Conservation (phyloP, 352 stramenopile species). For the Phytophthora niederhauseri region DNA sequence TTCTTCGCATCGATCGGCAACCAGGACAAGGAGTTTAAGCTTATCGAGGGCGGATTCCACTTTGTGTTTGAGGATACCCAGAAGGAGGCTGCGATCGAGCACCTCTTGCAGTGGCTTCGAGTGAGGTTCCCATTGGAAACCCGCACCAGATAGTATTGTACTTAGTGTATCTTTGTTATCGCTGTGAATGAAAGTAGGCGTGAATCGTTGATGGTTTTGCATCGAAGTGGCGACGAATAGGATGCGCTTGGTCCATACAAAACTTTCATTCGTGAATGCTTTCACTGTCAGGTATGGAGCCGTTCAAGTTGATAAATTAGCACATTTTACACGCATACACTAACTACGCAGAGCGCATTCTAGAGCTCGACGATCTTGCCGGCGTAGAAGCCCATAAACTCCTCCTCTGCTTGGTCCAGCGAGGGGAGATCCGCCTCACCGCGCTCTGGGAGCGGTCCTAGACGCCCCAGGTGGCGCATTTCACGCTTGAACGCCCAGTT, state of each 20-base stretch:
- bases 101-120: constrained; percentile 30
- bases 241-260: too few species aligned
- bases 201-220: background rate
- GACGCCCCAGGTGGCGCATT: constrained; percentile 19
- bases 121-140: constrained; percentile 30
- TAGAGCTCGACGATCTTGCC: constrained; percentile 41
- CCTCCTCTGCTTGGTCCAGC: background rate
- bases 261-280: background rate
- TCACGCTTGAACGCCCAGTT: constrained; percentile 41
- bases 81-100: constrained; percentile 22
- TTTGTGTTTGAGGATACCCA: constrained; percentile 63
- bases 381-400: constrained; percentile 15
- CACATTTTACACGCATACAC: constrained; percentile 10
- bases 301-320: constrained; percentile 28
- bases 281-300: background rate
- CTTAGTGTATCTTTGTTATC: background rate
- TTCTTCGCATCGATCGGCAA: constrained; percentile 50
- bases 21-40: constrained; percentile 58
- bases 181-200: background rate
- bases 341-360: background rate
- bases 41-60: constrained; percentile 57
- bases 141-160: background rate
- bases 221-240: too few species aligned
- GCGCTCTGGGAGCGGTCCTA: constrained; percentile 31
- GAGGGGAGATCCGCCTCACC: constrained; percentile 1